Conservation (phyloP, 2,329 filamentous ascomycete species). For the Hypoxylon sp. region DNA sequence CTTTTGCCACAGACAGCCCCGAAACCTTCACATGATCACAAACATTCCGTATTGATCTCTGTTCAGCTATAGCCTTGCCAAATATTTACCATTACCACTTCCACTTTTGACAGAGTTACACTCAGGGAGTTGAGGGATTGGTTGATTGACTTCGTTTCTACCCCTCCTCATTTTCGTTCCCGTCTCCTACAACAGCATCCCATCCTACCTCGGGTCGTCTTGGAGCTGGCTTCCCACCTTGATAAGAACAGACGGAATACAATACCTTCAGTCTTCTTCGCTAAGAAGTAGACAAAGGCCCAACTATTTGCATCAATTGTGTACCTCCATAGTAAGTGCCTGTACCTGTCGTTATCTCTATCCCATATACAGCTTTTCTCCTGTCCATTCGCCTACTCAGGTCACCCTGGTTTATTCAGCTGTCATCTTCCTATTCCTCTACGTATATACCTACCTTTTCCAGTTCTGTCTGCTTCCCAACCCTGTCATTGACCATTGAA, state of each 20-base stretch:
- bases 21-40: conserved; percentile 15
- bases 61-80: conserved; percentile 12
- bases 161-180: conserved; percentile 33
- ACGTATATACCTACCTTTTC: conserved; percentile 38
- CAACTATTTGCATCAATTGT: conserved; percentile 14
- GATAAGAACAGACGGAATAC: conserved; percentile 21
- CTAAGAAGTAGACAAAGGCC: conserved; percentile 3
- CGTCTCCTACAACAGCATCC: conserved; percentile 11
- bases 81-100: conserved; percentile 8
- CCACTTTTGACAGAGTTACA: conserved; percentile 5
- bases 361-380: conserved; percentile 22
- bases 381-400: conserved; percentile 10
- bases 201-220: conserved; percentile 17
- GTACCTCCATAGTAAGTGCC: conserved; percentile 19
- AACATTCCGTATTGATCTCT: conserved; percentile 13
- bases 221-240: conserved; percentile 20
- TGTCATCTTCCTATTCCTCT: conserved; percentile 18
- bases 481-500: conserved; percentile 26
- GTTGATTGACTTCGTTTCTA: conserved; percentile 32
- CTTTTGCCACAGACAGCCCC: conserved; percentile 40
- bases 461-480: conserved; percentile 17
- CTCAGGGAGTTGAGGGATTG: conserved; percentile 22
- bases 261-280: conserved; percentile 7
- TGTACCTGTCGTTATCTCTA: conserved; percentile 16
- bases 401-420: conserved; percentile 31